These are phyloP conservation scores for Arthrobotrys pseudoclavata DNA, from an alignment of 2,329 filamentous ascomycete genomes.

Conservation along the genomic window DNA sequence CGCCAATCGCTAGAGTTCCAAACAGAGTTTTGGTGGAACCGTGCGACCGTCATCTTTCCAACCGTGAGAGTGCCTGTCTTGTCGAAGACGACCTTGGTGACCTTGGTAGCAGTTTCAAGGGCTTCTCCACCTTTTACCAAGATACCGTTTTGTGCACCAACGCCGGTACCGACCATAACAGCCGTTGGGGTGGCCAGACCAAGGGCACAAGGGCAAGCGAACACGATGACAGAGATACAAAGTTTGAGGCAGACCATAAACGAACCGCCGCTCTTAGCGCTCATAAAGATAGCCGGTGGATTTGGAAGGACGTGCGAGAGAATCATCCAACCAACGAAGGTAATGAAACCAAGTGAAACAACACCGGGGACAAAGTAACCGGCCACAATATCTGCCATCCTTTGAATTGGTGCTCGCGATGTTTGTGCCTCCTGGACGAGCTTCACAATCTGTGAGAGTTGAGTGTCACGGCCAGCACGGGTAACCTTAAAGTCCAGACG, in stretches of 20 bases:
- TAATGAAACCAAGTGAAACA: constrained; percentile 83
- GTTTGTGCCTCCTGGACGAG: constrained; percentile 98
- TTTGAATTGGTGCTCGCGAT: constrained; percentile 91
- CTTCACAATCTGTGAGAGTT: constrained; percentile 97
- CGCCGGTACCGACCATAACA: constrained; percentile 98
- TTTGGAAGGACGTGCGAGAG: constrained; percentile 85
- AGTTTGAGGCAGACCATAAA: constrained; percentile 97
- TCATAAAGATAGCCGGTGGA: constrained; percentile 89
- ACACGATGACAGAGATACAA: constrained; percentile 98
- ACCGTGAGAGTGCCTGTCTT: constrained; percentile 96
- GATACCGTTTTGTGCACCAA: constrained; percentile 94
- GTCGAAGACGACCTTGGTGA: constrained; percentile 91
- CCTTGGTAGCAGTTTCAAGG: constrained; percentile 88
- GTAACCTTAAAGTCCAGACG: constrained; percentile 93
- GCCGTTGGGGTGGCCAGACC: constrained; percentile 95
- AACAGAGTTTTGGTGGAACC: constrained; percentile 74
- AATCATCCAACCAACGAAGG: constrained; percentile 94
- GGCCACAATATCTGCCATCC: constrained; percentile 88
- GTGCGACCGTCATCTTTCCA: constrained; percentile 93
- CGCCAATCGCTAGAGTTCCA: constrained; percentile 80
- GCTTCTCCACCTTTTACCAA: constrained; percentile 97
- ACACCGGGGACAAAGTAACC: constrained; percentile 95
- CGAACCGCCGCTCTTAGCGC: constrained; percentile 85
- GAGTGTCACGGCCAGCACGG: constrained; percentile 91
- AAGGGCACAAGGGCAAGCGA: constrained; percentile 96